A percentile compares a stretch with the other conserved stretches of the same genome.
phyloP scores from a whole-genome alignment of 164 flowering plant species.

The Sedum album region DNA sequence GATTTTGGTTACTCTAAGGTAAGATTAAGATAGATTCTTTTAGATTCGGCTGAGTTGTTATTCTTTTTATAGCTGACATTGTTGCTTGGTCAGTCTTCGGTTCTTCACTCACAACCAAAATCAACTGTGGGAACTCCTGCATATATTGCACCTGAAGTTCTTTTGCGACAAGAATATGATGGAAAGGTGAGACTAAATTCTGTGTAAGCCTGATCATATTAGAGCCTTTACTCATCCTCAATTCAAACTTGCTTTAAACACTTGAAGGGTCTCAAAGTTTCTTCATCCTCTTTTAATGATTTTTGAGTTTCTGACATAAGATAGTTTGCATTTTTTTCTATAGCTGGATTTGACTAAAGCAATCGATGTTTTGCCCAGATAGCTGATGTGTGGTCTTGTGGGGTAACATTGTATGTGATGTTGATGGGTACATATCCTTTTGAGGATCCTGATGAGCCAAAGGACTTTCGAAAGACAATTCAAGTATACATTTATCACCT shows the following conservation, averaged over 20 bases:
- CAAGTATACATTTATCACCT: slow-evolving; percentile 26
- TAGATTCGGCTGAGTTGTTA: neutral
- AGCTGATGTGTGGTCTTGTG: slow-evolving; percentile 98
- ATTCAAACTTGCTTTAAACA: too few relatives aligned
- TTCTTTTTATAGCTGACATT: neutral
- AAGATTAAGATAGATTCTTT: neutral
- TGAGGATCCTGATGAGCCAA: slow-evolving; percentile 84
- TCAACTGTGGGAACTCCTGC: neutral
- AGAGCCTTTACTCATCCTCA: slow-evolving; percentile 12
- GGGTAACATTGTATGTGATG: slow-evolving; percentile 87
- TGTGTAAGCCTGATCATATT: neutral
- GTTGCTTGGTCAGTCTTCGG: slow-evolving; percentile 37
- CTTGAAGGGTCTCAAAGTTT: too few relatives aligned
- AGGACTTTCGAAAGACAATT: slow-evolving; percentile 73
- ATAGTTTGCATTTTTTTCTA: neutral
- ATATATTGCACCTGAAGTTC: slow-evolving; percentile 26
- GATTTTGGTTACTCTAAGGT: slow-evolving; percentile 83
- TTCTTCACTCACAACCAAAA: slow-evolving; percentile 17
- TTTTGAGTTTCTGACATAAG: neutral
- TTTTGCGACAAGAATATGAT: slow-evolving; percentile 53
- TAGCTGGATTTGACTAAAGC: neutral
- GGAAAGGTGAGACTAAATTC: slow-evolving; percentile 47
- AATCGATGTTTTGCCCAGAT: slow-evolving; percentile 18
- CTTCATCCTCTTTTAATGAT: neutral
- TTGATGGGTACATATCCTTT: slow-evolving; percentile 84